phyloP scores from a whole-genome alignment of 176 grass and related monocot species.

The Oryza brachyantha region DNA sequence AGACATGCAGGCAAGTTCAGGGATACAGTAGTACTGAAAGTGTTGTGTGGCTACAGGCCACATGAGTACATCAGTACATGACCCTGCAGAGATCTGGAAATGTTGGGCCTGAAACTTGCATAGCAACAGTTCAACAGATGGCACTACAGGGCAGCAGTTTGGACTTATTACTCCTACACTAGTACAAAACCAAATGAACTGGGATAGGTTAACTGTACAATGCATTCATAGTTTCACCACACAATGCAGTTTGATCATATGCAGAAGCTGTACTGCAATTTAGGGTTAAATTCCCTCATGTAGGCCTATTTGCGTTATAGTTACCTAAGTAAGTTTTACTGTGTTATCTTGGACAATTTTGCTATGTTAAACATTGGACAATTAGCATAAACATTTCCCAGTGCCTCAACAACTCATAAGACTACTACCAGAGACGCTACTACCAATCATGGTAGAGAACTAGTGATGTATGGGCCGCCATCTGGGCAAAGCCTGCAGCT shows the following conservation, averaged over 20 bases:
- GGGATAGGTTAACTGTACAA: neutral
- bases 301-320: neutral
- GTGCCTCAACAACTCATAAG: neutral
- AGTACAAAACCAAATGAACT: neutral
- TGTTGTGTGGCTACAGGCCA: neutral
- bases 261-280: neutral
- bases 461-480: neutral
- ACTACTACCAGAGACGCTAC: neutral
- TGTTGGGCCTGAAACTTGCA: neutral
- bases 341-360: neutral
- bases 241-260: neutral
- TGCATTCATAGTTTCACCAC: no score
- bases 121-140: neutral
- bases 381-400: neutral
- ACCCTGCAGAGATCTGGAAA: conserved; percentile 15
- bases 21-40: neutral
- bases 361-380: neutral
- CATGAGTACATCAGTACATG: neutral
- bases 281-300: neutral
- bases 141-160: neutral
- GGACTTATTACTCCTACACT: conserved; percentile 9
- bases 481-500: neutral
- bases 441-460: conserved; percentile 4
- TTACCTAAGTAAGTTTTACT: neutral
- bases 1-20: neutral